Conservation (phyloP, 352 stramenopile genomes). For the Globisporangium yorkense region DNA sequence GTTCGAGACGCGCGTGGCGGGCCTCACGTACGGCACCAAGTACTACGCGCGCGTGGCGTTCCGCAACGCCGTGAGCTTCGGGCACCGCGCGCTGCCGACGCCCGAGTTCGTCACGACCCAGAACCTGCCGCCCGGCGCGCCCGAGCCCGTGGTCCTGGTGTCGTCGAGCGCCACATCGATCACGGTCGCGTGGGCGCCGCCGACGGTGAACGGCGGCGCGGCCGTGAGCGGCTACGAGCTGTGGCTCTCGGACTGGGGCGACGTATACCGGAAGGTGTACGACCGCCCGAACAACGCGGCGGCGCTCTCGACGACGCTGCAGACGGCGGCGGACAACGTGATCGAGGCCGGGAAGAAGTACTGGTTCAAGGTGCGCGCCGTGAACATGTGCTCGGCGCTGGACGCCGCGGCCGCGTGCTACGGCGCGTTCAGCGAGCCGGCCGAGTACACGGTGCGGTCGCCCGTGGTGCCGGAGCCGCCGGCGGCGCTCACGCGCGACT, state of each 20-base stretch:
- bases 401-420: conserved; percentile 77
- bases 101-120: conserved; percentile 82
- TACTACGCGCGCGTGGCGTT: conserved; percentile 92
- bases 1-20: conserved; percentile 55
- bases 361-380: conserved; percentile 90
- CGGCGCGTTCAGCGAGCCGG: conserved; percentile 83
- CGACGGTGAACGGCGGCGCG: conserved; percentile 88
- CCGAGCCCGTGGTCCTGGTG: conserved; percentile 82
- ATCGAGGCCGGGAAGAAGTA: conserved; percentile 92
- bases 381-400: conserved; percentile 91
- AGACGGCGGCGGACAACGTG: conserved; percentile 73
- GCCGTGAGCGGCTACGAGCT: conserved; percentile 94
- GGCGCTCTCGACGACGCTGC: conserved; percentile 66
- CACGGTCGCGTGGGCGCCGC: conserved; percentile 86
- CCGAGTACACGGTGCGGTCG: conserved; percentile 87
- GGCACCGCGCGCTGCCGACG: conserved; percentile 50
- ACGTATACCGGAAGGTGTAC: conserved; percentile 88
- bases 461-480: conserved; percentile 83
- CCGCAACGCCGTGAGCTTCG: conserved; percentile 85
- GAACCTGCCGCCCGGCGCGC: conserved; percentile 85
- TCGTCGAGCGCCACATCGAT: conserved; percentile 89
- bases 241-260: conserved; percentile 95
- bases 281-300: conserved; percentile 86
- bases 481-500: conserved; percentile 49
- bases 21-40: conserved; percentile 74